Percentiles rank a stretch among this genome's conserved stretches.
Evolutionary conservation across 345 rosid genomes (phyloP).

Genomic region (Aurinia saxatilis): DNA sequence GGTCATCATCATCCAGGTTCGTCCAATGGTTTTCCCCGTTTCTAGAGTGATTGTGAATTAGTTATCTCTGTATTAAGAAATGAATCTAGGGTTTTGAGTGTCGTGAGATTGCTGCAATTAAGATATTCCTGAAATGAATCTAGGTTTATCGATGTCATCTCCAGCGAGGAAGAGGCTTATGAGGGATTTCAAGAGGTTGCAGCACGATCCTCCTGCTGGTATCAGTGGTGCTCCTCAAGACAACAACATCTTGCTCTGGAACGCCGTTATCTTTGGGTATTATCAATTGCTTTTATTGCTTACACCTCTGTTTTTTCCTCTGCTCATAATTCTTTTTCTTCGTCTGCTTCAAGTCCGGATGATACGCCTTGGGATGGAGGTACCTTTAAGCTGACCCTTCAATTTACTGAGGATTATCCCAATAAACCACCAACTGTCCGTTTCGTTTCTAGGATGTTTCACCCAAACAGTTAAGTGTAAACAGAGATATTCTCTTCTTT

Average conservation of each 20-base stretch:
- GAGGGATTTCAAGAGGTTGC: slow-evolving; percentile 61
- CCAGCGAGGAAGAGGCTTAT: slow-evolving; percentile 56
- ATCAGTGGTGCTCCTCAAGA: slow-evolving; percentile 59
- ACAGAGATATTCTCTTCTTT: neutral
- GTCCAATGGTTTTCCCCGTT: neutral
- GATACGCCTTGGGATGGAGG: slow-evolving; percentile 68
- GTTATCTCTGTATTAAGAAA: no score
- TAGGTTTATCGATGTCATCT: slow-evolving; percentile 47
- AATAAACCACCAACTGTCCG: slow-evolving; percentile 60
- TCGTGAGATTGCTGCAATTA: no score
- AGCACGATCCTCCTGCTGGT: slow-evolving; percentile 56
- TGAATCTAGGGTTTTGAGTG: neutral
- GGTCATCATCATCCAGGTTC: neutral
- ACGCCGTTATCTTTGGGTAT: slow-evolving; percentile 59
- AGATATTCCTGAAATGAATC: no score
- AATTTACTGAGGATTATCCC: slow-evolving; percentile 56
- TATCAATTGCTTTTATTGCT: neutral
- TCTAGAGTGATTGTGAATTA: neutral
- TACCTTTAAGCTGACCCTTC: slow-evolving; percentile 52
- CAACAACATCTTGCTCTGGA: slow-evolving; percentile 53
- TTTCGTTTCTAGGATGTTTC: slow-evolving; percentile 62
- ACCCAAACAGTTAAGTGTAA: slow-evolving; percentile 46
- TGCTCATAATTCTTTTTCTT: neutral
- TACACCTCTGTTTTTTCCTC: neutral
- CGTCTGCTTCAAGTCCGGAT: slow-evolving; percentile 37